Percentiles rank a stretch among this genome's conserved stretches.
phyloP scores from a whole-genome alignment of 1,139 yeast species.

The Hansenula lynferdii region DNA sequence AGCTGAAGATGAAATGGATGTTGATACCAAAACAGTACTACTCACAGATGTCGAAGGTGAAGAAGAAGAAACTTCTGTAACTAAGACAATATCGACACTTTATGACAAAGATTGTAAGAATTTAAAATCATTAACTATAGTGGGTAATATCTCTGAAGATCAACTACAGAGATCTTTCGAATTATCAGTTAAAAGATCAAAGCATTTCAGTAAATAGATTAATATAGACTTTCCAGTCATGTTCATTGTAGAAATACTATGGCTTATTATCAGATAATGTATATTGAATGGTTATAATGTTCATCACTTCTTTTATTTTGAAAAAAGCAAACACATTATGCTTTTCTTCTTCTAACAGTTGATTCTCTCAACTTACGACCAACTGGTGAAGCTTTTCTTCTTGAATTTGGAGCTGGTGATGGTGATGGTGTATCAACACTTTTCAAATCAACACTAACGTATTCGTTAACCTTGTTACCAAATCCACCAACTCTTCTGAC shows the following conservation, averaged over 20 bases:
- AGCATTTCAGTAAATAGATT: constrained; percentile 21
- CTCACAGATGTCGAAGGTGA: constrained; percentile 76
- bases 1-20: constrained; percentile 26
- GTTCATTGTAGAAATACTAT: constrained; percentile 3
- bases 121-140: constrained; percentile 32
- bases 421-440: constrained; percentile 37
- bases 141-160: constrained; percentile 41
- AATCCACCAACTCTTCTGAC: constrained; percentile 80
- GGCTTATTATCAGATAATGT: background rate
- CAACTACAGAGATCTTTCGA: constrained; percentile 44
- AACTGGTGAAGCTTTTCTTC: constrained; percentile 24
- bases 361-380: constrained; percentile 1
- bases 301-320: background rate
- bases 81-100: constrained; percentile 28
- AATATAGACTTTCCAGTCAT: background rate
- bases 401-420: constrained; percentile 34
- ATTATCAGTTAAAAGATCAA: constrained; percentile 38
- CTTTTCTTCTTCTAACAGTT: constrained; percentile 25
- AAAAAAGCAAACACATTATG: constrained; percentile 33
- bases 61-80: constrained; percentile 54
- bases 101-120: constrained; percentile 24
- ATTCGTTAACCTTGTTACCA: constrained; percentile 65
- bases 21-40: constrained; percentile 34
- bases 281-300: background rate
- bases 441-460: constrained; percentile 51